phyloP scores from a whole-genome alignment of 148 eudicot genomes.

The Vaccinium corymbosum region DNA sequence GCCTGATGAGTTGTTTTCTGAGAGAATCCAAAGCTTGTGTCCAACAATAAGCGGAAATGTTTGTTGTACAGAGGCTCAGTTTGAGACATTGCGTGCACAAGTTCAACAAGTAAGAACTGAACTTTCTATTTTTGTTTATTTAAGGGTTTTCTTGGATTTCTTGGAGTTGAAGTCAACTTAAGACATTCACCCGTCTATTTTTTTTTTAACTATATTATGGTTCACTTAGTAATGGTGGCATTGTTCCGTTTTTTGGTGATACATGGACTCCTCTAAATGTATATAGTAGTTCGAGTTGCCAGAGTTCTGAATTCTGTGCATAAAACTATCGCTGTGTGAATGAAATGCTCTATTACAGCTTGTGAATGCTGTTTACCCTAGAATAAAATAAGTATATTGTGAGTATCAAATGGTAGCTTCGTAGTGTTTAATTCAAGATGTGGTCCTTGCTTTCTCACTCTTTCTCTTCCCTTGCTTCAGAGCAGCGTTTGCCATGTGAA shows the following conservation, averaged over 20 bases:
- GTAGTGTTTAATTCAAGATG: not conserved
- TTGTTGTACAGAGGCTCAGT: conserved; percentile 61
- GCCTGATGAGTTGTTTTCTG: conserved; percentile 64
- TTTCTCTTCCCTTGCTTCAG: not conserved
- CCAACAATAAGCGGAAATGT: conserved; percentile 60
- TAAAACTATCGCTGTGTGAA: not conserved
- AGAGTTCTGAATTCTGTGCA: not conserved
- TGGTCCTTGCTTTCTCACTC: not conserved
- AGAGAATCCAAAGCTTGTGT: conserved; percentile 65
- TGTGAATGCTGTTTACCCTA: not conserved
- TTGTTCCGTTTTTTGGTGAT: not conserved
- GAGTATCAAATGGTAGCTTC: not conserved
- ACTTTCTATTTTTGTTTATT: conserved; percentile 1
- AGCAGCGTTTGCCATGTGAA: not conserved
- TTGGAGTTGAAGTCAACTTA: not conserved
- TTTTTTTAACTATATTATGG: not conserved
- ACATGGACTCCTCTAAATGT: not conserved
- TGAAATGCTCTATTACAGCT: not conserved
- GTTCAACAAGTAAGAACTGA: conserved; percentile 56
- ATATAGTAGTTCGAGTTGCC: not conserved
- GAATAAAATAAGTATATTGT: not conserved
- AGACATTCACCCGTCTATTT: not conserved
- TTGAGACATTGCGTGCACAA: conserved; percentile 61
- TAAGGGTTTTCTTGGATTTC: not conserved
- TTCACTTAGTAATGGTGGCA: not conserved